phyloP scores from a whole-genome alignment of 2,329 filamentous ascomycete species.

The Cladosporium phlei region DNA sequence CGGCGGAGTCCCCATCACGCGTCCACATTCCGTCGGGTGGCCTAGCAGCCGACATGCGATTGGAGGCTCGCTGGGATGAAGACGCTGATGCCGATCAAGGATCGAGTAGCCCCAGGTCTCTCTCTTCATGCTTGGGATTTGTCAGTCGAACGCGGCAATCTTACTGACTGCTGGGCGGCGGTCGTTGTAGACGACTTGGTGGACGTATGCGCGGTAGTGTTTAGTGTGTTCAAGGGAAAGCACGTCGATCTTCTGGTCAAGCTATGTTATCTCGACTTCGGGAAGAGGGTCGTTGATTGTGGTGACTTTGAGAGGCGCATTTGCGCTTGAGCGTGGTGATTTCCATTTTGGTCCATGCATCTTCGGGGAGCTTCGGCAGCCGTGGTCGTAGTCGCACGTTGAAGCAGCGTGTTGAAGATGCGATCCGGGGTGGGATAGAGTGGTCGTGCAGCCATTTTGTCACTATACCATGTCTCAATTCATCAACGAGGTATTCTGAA shows the following conservation, averaged over 20 bases:
- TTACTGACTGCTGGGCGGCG: neutral
- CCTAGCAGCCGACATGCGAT: slow-evolving; percentile 9
- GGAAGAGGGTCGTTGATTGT: slow-evolving; percentile 19
- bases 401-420: too few relatives aligned
- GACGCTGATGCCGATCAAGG: neutral
- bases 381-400: too few relatives aligned
- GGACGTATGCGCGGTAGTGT: neutral
- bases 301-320: slow-evolving; percentile 16
- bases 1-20: slow-evolving; percentile 12
- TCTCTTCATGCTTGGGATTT: neutral
- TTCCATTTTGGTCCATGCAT: slow-evolving; percentile 24
- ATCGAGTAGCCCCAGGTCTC: neutral
- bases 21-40: slow-evolving; percentile 11
- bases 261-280: slow-evolving; percentile 21
- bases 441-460: too few relatives aligned
- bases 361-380: neutral
- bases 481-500: too few relatives aligned
- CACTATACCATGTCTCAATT: too few relatives aligned
- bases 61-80: neutral
- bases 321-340: slow-evolving; percentile 18
- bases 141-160: neutral
- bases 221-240: slow-evolving; percentile 15
- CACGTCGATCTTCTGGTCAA: slow-evolving; percentile 16
- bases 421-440: too few relatives aligned
- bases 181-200: neutral